These are phyloP conservation scores for Takakia lepidozioides DNA, from an alignment of 225 moss, liverwort and hornwort genomes.

Conservation along the genomic window DNA sequence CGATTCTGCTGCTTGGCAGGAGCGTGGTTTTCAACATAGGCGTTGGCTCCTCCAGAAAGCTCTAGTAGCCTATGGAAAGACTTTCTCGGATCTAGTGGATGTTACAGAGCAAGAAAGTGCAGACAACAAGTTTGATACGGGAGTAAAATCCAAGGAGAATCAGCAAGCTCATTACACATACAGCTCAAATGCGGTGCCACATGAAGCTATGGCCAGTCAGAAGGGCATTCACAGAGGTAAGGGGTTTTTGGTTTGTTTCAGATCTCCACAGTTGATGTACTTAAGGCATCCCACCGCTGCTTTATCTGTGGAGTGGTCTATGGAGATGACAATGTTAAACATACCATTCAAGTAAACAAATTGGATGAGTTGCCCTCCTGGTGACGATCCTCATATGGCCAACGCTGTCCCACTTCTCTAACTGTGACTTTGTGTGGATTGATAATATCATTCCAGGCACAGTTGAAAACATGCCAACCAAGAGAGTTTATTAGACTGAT, in stretches of 20 bases:
- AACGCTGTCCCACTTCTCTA: too few relatives aligned
- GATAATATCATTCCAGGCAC: too few relatives aligned
- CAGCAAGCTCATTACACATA: constrained; percentile 4
- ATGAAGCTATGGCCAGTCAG: constrained; percentile 2
- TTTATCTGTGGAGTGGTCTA: too few relatives aligned
- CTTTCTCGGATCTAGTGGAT: constrained; percentile 44
- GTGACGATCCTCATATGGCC: too few relatives aligned
- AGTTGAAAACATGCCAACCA: too few relatives aligned
- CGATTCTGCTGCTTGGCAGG: constrained; percentile 7
- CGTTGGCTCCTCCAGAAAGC: constrained; percentile 24
- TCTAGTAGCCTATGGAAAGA: constrained; percentile 14
- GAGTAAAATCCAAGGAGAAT: constrained; percentile 6
- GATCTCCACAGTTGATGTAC: neutral
- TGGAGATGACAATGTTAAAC: too few relatives aligned
- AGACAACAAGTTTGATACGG: constrained; percentile 8
- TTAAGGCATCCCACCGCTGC: neutral
- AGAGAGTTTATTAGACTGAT: too few relatives aligned
- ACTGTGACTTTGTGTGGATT: too few relatives aligned
- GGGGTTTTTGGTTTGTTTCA: constrained; percentile 5
- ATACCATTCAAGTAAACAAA: too few relatives aligned
- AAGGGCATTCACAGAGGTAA: constrained; percentile 16
- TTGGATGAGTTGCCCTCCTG: too few relatives aligned
- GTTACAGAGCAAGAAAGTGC: constrained; percentile 21
- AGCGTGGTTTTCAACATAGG: constrained; percentile 38
- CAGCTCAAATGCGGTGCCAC: constrained; percentile 2